Evolutionary conservation across 768 basidiomycete species (phyloP).

Genomic region (Russula emetica): DNA sequence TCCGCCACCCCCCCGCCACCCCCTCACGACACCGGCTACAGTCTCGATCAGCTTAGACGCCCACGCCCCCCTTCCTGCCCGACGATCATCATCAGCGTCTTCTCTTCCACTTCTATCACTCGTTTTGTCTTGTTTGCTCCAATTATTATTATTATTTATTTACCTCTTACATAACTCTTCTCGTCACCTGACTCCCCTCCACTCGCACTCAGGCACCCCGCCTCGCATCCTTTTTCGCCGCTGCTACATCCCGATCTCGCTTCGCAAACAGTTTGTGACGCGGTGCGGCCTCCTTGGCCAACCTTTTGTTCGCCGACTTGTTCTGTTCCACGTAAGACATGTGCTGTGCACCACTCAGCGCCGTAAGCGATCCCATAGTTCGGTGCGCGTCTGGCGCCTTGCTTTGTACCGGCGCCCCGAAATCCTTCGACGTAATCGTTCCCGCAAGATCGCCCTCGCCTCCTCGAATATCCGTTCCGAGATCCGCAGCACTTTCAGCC

Average conservation of each 20-base stretch:
- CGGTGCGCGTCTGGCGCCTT: slow-evolving; percentile 67
- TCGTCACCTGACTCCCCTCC: not conserved
- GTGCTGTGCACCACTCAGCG: slow-evolving; percentile 83
- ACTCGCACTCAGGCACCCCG: slow-evolving; percentile 17
- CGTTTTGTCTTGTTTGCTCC: not conserved
- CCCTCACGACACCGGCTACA: slow-evolving; percentile 22
- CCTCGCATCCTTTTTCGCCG: slow-evolving; percentile 43
- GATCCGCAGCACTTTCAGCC: slow-evolving; percentile 85
- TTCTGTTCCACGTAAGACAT: slow-evolving; percentile 94
- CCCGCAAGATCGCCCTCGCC: slow-evolving; percentile 83
- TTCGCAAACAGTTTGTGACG: slow-evolving; percentile 79
- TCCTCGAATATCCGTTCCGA: slow-evolving; percentile 78
- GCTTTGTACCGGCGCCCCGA: slow-evolving; percentile 51
- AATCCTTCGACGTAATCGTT: slow-evolving; percentile 82
- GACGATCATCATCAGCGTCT: slow-evolving; percentile 11
- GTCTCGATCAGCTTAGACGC: slow-evolving; percentile 21
- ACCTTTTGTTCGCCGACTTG: slow-evolving; percentile 81
- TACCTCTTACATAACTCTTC: not conserved
- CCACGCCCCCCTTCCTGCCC: slow-evolving; percentile 9
- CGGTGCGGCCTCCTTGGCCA: slow-evolving; percentile 49
- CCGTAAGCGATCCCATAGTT: slow-evolving; percentile 75
- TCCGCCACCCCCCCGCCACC: not conserved
- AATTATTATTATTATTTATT: not conserved
- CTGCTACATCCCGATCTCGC: slow-evolving; percentile 70
- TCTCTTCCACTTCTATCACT: slow-evolving; percentile 4